These are phyloP conservation scores for Colletotrichum viniferum DNA, from an alignment of 2,329 filamentous ascomycete genomes.

Conservation along the genomic window DNA sequence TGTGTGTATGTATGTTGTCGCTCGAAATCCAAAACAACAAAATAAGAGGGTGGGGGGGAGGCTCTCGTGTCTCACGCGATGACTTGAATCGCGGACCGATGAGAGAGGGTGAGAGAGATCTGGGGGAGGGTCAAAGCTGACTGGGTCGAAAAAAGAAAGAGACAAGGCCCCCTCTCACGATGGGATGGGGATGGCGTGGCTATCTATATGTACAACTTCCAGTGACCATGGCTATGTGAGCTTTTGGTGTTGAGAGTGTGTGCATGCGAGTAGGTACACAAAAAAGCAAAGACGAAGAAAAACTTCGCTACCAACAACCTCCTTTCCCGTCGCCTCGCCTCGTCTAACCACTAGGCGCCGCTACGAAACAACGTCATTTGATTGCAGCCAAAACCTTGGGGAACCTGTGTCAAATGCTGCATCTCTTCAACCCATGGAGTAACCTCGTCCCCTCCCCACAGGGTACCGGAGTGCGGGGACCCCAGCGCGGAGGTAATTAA, in stretches of 20 bases:
- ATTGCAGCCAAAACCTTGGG: constrained; percentile 2
- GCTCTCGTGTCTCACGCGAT: background rate
- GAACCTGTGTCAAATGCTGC: constrained; percentile 6
- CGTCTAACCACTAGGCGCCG: background rate
- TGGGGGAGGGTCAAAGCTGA: background rate
- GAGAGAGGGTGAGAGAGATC: background rate
- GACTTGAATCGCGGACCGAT: background rate
- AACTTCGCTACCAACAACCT: background rate
- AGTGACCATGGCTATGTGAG: background rate
- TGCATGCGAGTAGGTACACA: background rate
- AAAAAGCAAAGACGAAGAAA: background rate
- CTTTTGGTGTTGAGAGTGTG: constrained; percentile 1
- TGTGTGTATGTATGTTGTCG: background rate
- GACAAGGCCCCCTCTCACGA: background rate
- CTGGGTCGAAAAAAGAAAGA: background rate
- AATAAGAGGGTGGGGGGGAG: background rate
- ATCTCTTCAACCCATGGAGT: background rate
- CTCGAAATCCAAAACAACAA: background rate
- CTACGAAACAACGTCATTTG: constrained; percentile 12
- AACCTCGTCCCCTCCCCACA: background rate
- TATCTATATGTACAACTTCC: constrained; percentile 1
- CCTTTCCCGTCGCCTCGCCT: background rate
- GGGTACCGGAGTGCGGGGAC: constrained; percentile 8
- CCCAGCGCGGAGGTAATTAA: constrained; percentile 12
- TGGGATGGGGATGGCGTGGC: background rate